These are phyloP conservation scores for Pseudogymnoascus sp. DNA, from an alignment of 2,329 filamentous ascomycete species.

Conservation along the genomic window DNA sequence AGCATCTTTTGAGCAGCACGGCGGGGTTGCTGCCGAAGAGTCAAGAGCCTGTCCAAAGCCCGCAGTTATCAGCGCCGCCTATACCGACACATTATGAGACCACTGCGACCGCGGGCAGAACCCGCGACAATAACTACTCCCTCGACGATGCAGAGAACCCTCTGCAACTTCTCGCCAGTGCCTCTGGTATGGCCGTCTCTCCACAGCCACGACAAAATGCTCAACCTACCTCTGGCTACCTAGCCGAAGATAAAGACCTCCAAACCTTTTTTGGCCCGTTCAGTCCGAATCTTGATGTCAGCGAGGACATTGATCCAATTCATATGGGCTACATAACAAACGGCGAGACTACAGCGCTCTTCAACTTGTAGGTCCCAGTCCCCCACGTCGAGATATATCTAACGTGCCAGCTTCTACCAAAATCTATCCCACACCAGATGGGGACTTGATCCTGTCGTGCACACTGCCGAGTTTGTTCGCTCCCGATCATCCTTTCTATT, in stretches of 20 bases:
- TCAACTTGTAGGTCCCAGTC: slow-evolving; percentile 47
- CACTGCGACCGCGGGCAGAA: not conserved
- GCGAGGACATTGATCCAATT: slow-evolving; percentile 58
- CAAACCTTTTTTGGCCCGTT: slow-evolving; percentile 60
- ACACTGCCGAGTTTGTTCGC: slow-evolving; percentile 57
- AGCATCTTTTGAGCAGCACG: slow-evolving; percentile 41
- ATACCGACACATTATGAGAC: not conserved
- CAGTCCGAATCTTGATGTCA: slow-evolving; percentile 53
- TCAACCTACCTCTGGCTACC: slow-evolving; percentile 14
- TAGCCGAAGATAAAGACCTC: slow-evolving; percentile 38
- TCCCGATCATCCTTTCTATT: slow-evolving; percentile 61
- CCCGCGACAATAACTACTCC: slow-evolving; percentile 44
- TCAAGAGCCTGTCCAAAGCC: slow-evolving; percentile 17
- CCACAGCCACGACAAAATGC: slow-evolving; percentile 5
- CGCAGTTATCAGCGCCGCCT: not conserved
- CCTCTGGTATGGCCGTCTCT: slow-evolving; percentile 49
- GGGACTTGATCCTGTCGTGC: slow-evolving; percentile 60
- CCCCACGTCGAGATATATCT: slow-evolving; percentile 5
- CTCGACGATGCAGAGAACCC: slow-evolving; percentile 69
- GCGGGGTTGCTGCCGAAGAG: slow-evolving; percentile 31
- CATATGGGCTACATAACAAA: slow-evolving; percentile 59
- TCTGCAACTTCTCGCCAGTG: slow-evolving; percentile 61
- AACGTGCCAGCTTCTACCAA: slow-evolving; percentile 50
- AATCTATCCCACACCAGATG: slow-evolving; percentile 65
- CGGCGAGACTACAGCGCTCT: slow-evolving; percentile 55